Percentiles rank a stretch among this genome's conserved stretches.
Conservation (phyloP, 495 filamentous ascomycete genomes). For the Hyaloscypha hepaticicola region DNA sequence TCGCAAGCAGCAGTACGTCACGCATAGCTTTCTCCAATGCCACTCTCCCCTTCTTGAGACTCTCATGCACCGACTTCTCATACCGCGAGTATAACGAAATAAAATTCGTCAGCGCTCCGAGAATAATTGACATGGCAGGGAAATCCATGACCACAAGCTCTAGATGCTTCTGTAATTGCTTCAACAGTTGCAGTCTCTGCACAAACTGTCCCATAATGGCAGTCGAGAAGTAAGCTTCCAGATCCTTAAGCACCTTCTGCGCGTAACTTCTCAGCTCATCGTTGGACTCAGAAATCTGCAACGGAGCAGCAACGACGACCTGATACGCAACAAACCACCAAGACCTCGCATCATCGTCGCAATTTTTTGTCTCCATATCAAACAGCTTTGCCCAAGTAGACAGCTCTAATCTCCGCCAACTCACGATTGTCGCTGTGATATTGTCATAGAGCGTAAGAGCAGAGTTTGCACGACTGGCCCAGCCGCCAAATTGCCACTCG, state of each 20-base stretch:
- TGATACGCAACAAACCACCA: conserved; percentile 99
- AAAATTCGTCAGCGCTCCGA: conserved; percentile 72
- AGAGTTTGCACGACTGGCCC: conserved; percentile 77
- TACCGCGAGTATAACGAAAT: conserved; percentile 70
- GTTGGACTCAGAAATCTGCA: conserved; percentile 55
- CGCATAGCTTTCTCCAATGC: conserved; percentile 82
- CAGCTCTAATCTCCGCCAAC: conserved; percentile 87
- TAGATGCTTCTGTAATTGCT: conserved; percentile 66
- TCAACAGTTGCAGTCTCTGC: conserved; percentile 68
- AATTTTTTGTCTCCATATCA: conserved; percentile 76
- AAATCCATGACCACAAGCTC: conserved; percentile 55
- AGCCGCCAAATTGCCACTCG: conserved; percentile 82
- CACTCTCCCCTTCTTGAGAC: conserved; percentile 59
- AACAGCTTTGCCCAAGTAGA: conserved; percentile 90
- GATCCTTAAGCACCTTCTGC: conserved; percentile 62
- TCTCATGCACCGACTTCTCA: conserved; percentile 57
- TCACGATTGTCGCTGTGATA: conserved; percentile 72
- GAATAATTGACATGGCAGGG: conserved; percentile 49
- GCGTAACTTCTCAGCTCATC: conserved; percentile 61
- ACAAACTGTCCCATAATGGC: conserved; percentile 79
- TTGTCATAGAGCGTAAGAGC: conserved; percentile 66
- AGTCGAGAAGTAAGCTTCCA: conserved; percentile 72
- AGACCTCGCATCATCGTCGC: conserved; percentile 68
- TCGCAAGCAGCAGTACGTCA: conserved; percentile 81
- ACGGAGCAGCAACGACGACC: conserved; percentile 72